phyloP scores from a whole-genome alignment of 139 green algal species.

The Tetratostichococcus sp. region DNA sequence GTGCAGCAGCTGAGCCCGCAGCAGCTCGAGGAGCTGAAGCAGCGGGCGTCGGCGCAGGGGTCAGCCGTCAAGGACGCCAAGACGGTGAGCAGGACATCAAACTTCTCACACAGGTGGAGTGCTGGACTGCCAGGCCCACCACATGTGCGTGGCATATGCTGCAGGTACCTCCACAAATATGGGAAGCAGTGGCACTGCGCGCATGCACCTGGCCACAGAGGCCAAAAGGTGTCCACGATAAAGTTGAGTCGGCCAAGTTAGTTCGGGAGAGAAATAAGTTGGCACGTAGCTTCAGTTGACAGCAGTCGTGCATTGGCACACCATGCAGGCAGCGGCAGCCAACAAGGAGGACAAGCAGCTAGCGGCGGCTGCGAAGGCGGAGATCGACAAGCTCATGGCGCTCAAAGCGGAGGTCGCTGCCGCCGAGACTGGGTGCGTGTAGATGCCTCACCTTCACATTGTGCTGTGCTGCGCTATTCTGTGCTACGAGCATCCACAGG shows the following conservation, averaged over 20 bases:
- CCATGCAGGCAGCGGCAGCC: conserved; percentile 41
- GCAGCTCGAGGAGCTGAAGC: conserved; percentile 52
- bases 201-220: too few species aligned
- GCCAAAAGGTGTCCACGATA: too few species aligned
- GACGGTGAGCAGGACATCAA: conserved; percentile 32
- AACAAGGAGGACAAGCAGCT: conserved; percentile 49
- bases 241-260: too few species aligned
- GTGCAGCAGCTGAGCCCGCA: conserved; percentile 12
- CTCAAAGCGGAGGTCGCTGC: conserved; percentile 66
- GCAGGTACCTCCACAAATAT: too few species aligned
- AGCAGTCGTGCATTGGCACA: neutral
- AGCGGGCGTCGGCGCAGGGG: conserved; percentile 47
- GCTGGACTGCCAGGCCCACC: too few species aligned
- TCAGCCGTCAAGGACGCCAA: conserved; percentile 74
- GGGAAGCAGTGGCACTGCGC: too few species aligned
- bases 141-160: too few species aligned
- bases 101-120: too few species aligned
- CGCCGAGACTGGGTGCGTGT: conserved; percentile 52
- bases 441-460: neutral
- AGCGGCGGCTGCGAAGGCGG: conserved; percentile 39
- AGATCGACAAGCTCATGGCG: conserved; percentile 53
- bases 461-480: too few species aligned
- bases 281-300: too few species aligned
- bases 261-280: too few species aligned
- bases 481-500: too few species aligned